phyloP scores from a whole-genome alignment of 2,329 filamentous ascomycete species.

The Penicillium sclerotigenum region DNA sequence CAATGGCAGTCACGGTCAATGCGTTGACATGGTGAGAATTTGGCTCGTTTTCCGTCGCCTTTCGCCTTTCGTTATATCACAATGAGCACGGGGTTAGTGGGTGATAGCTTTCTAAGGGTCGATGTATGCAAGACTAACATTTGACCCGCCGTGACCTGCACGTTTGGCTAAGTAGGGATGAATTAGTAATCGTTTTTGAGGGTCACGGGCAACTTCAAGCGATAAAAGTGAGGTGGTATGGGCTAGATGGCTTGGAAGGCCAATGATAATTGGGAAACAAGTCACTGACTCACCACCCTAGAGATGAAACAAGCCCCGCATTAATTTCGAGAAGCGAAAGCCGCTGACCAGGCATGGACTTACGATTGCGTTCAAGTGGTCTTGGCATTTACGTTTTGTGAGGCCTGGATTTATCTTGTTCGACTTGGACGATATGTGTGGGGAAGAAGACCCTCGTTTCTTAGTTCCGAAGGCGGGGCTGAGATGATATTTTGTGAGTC shows the following conservation, averaged over 20 bases:
- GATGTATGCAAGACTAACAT: constrained; percentile 1
- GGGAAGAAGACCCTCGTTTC: neutral
- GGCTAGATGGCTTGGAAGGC: neutral
- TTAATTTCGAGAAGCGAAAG: neutral
- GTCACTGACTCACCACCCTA: neutral
- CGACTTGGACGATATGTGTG: neutral
- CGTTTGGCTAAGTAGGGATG: neutral
- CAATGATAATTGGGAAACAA: neutral
- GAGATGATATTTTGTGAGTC: neutral
- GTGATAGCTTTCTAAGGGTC: neutral
- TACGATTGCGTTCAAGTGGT: neutral
- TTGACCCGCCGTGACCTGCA: constrained; percentile 7
- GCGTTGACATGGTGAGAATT: neutral
- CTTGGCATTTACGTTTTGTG: neutral
- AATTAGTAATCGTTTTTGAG: neutral
- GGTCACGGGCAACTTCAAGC: too few relatives aligned
- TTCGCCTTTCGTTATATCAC: constrained; percentile 2
- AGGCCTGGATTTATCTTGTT: neutral
- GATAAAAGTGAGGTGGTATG: neutral
- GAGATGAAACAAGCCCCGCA: neutral
- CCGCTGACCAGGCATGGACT: neutral
- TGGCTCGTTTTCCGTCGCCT: constrained; percentile 8
- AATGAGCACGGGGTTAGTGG: neutral
- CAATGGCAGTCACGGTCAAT: constrained; percentile 1
- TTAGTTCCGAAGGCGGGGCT: neutral